Evolutionary conservation across 2,329 filamentous ascomycete species (phyloP).

Genomic region (Paraphaeosphaeria sporulosa): DNA sequence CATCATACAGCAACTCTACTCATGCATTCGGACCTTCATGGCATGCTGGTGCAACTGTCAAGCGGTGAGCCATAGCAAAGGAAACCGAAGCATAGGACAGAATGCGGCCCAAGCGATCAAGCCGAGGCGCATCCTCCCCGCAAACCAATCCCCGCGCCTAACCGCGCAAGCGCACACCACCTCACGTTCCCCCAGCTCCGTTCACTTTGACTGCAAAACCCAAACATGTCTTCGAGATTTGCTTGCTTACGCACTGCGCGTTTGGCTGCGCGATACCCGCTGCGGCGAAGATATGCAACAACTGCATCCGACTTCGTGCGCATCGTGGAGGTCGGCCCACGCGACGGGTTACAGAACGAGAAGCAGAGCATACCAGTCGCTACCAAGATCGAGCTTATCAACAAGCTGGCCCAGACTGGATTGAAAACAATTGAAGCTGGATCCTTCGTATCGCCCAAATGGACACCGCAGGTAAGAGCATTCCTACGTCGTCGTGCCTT

Average conservation of each 20-base stretch:
- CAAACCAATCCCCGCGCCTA: slow-evolving; percentile 12
- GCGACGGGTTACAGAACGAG: slow-evolving; percentile 89
- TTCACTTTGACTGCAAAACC: neutral
- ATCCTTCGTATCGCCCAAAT: slow-evolving; percentile 83
- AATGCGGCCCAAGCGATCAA: slow-evolving; percentile 10
- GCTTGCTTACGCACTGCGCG: slow-evolving; percentile 41
- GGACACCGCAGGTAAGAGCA: slow-evolving; percentile 75
- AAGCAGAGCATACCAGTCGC: slow-evolving; percentile 72
- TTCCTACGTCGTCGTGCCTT: neutral
- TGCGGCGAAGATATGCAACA: slow-evolving; percentile 41
- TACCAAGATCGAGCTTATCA: slow-evolving; percentile 80
- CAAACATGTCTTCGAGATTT: slow-evolving; percentile 41
- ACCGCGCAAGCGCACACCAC: slow-evolving; percentile 13
- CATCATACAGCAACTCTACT: too few species aligned
- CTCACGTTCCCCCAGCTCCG: neutral
- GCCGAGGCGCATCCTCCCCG: slow-evolving; percentile 15
- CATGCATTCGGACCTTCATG: too few species aligned
- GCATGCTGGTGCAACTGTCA: too few species aligned
- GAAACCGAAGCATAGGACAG: neutral
- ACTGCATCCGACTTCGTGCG: slow-evolving; percentile 56
- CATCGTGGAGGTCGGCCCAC: slow-evolving; percentile 83
- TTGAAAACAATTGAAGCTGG: slow-evolving; percentile 79
- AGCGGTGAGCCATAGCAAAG: too few species aligned
- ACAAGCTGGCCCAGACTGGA: slow-evolving; percentile 72
- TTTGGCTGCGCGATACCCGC: slow-evolving; percentile 46